phyloP scores from a whole-genome alignment of 352 stramenopile genomes.

The Paralagenidium karlingii region DNA sequence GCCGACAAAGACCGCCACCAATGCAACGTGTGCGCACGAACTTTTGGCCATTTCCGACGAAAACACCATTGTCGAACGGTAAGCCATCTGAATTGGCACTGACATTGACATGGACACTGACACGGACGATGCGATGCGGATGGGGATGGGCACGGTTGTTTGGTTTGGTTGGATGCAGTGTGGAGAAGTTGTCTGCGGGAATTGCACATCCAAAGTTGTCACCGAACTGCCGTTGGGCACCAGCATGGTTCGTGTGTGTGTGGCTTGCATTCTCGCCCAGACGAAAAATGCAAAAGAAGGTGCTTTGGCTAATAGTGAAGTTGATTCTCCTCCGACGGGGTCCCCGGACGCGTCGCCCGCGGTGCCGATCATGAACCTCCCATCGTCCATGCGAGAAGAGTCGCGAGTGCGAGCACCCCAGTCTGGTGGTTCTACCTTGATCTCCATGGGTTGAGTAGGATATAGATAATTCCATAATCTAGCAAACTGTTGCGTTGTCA shows the following conservation, averaged over 20 bases:
- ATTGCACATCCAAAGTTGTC: conserved; percentile 8
- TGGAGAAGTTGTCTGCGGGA: conserved; percentile 11
- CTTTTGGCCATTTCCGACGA: conserved; percentile 7
- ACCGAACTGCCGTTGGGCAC: conserved; percentile 5
- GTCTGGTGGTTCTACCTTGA: no score
- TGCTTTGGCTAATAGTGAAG: no score
- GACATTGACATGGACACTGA: neutral
- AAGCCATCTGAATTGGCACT: neutral
- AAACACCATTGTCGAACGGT: conserved; percentile 10
- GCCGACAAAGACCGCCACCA: conserved; percentile 3
- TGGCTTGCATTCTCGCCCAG: conserved; percentile 7
- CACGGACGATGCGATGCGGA: neutral
- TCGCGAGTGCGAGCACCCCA: no score
- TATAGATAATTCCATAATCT: no score
- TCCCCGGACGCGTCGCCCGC: no score
- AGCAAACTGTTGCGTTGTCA: no score
- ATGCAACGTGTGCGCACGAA: conserved; percentile 6
- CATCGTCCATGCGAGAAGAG: no score
- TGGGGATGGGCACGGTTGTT: neutral
- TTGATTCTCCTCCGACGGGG: no score
- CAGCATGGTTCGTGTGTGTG: conserved; percentile 7
- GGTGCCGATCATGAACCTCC: no score
- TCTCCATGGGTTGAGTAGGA: no score
- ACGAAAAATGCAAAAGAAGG: no score
- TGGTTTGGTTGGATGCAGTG: conserved; percentile 1